A percentile compares a stretch with the other conserved stretches of the same genome.
phyloP scores from a whole-genome alignment of 2,329 filamentous ascomycete genomes.

The Epichloe gansuensis region DNA sequence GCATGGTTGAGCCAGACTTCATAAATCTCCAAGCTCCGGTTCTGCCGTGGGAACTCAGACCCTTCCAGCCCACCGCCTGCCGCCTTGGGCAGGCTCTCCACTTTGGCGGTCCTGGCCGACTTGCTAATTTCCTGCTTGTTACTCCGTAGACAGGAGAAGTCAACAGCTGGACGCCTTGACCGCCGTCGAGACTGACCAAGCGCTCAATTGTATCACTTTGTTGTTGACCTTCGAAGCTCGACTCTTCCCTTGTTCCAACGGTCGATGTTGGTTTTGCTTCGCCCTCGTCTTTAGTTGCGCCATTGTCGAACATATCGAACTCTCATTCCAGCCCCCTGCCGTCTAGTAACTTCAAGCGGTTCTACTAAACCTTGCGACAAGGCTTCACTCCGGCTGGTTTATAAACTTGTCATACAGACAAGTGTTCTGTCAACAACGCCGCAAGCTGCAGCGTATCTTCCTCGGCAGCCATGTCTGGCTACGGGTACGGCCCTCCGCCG shows the following conservation, averaged over 20 bases:
- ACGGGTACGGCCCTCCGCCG: conserved; percentile 40
- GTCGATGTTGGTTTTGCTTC: not conserved
- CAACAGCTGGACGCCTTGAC: not conserved
- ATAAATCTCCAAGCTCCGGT: not conserved
- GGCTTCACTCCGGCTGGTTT: not conserved
- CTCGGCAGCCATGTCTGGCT: conserved; percentile 29
- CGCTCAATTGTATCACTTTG: not conserved
- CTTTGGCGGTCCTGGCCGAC: not conserved
- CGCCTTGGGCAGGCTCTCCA: not conserved
- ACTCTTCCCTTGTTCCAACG: not conserved
- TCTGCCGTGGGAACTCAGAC: not conserved
- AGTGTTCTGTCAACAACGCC: conserved; percentile 10
- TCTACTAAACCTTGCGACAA: not conserved
- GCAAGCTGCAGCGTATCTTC: conserved; percentile 4
- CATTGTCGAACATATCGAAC: not conserved
- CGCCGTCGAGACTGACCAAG: not conserved
- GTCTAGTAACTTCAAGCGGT: not conserved
- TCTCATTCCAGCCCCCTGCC: not conserved
- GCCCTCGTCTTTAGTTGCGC: not conserved
- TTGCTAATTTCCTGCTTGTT: too few relatives aligned
- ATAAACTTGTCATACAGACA: conserved; percentile 4
- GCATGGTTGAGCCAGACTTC: not conserved
- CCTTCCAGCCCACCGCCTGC: not conserved
- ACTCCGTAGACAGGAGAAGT: not conserved
- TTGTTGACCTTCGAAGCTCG: not conserved